Base-by-base conservation (phyloP, 2,329 filamentous ascomycete genomes). In the Ramularia endophylla region DNA sequence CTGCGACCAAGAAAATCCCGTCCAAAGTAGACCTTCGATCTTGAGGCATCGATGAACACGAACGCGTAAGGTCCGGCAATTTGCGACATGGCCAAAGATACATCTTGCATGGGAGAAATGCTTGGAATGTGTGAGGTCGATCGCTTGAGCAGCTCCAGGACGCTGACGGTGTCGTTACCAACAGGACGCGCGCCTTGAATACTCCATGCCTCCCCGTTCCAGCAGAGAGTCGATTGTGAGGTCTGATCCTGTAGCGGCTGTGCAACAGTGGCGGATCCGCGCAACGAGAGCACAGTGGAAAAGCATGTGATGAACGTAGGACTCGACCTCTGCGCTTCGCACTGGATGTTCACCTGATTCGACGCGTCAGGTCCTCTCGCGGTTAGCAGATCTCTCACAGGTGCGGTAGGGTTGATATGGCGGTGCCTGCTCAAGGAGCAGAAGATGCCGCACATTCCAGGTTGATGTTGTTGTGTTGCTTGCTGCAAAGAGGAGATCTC, bases 201-300 rank as follows among this genome's bases (percentile, higher is more conserved):
- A 43, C 76, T 82, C 92, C 92, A 98, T 1, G 88, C 90, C 62
- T 98, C 92, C 31, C 92, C 92, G 59, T 98, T 98, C 92, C 92
- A 98, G 72, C 90, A 95, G 2, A 98, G 72, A 1, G 86, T 70
- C 1, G 83, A 87, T 3, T 73, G 72, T 0, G 73, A 74, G 0
- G 54, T 48, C 2, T 59, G 27, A 50, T 83, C 76, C 30, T 74
- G 63, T 3, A 94, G 74, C 2, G 92, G 92, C 62, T 97, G 92
- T 25, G 67, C 61, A 5, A 81, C 78, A 36, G 92, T 60, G 47
- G 77, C 70, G 36, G 80, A 75, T 18, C 90, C 90, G 54, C 92
- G 80, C n/a, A 98, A 71, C 3, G 88, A 81, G n/a, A 97, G 76
- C 1, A 98, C 90, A 0, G 88, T 94, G 5, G 90, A 92, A 9